Base-by-base conservation (phyloP, 768 basidiomycete species). In the Inosperma sp. region DNA sequence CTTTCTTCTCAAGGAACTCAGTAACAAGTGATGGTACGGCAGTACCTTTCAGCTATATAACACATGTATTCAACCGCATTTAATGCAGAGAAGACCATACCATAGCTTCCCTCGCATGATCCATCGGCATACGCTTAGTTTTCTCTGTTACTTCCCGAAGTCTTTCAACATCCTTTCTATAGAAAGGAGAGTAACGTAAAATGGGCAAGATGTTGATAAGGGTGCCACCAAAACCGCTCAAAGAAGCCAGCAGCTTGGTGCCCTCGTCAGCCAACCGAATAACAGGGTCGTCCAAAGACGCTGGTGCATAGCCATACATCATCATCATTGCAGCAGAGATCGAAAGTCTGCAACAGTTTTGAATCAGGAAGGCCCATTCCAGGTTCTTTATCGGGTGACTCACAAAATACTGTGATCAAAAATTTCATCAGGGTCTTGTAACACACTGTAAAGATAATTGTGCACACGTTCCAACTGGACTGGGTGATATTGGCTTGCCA, bases 131-230 rank as follows among this genome's bases (percentile, higher is more conserved):
- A 5, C 22, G 46, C 27, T 53, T 46, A 47, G 52, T 44, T 49
- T 56, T 55, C 5, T 49, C 35, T 2, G 50, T 48, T 10, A 60
- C 14, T 45, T 31, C 14, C 53, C 53, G 59, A 66, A 70, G 33
- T 40, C 26, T 1, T 21, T 35, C 0, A 48, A 56, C 3, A 27
- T 48, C 7, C 47, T 51, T 21, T 48, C 29, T 6, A 36, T 35
- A 7, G 25, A 56, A 49, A 14, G 73, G 73, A 8, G 72, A 68
- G 17, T 56, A 49, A 26, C 64, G 61, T 9, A 74, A 64, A 39
- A 62, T 25, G 9, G 68, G 62, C 13, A 71, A 56, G 1, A 59
- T 21, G 25, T 71, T 66, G 23, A 68, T 62, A 1, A 60, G 23
- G 8, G 50, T 44, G 5, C 58, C 59, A 16, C 66, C 63, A 3